These are phyloP conservation scores for Cyclotella cryptica DNA, from an alignment of 108 stramenopile species.

Conservation along the genomic window DNA sequence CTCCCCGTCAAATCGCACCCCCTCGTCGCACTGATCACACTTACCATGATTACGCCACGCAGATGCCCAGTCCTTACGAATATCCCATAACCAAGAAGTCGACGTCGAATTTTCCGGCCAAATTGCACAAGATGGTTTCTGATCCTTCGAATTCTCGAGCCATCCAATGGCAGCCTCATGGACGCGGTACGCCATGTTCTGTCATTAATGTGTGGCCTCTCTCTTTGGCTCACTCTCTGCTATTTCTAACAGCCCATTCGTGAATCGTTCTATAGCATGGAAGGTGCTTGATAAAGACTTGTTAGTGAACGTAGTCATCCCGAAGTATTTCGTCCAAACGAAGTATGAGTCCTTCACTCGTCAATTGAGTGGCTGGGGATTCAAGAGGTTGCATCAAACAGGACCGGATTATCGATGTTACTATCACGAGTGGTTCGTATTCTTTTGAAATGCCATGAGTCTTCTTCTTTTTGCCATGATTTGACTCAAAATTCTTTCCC, in stretches of 20 bases:
- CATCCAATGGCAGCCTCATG: conserved; percentile 41
- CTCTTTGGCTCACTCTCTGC: neutral
- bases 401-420: conserved; percentile 34
- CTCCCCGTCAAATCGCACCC: neutral
- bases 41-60: conserved; percentile 20
- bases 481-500: neutral
- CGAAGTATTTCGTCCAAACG: conserved; percentile 63
- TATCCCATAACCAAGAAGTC: conserved; percentile 16
- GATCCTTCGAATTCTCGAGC: conserved; percentile 23
- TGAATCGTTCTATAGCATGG: conserved; percentile 9
- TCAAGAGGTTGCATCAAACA: conserved; percentile 35
- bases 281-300: conserved; percentile 20
- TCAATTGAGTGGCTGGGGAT: conserved; percentile 44
- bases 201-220: neutral
- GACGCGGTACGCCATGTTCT: conserved; percentile 3
- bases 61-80: conserved; percentile 1
- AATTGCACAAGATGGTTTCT: conserved; percentile 41
- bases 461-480: neutral
- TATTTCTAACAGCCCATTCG: neutral
- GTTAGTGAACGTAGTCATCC: conserved; percentile 52
- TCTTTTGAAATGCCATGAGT: too few relatives aligned
- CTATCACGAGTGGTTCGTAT: conserved; percentile 40
- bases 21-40: conserved; percentile 29
- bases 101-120: conserved; percentile 30
- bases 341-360: conserved; percentile 51